Conservation (phyloP, 164 flowering plant species). For the Chloranthus sessilifolius region DNA sequence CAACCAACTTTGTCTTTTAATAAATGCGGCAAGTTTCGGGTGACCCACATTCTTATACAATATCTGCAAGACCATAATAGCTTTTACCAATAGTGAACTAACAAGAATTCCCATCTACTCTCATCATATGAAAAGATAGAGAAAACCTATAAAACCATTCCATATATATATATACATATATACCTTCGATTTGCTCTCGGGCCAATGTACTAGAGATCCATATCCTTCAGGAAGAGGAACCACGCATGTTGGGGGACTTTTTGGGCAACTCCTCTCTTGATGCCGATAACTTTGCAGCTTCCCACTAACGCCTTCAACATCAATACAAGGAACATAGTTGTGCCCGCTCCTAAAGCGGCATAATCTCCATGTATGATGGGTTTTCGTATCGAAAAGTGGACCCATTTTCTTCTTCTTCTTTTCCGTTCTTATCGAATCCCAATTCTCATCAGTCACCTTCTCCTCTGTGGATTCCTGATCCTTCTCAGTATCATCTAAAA, state of each 20-base stretch:
- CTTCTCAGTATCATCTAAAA: conserved; percentile 14
- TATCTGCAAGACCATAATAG: conserved; percentile 40
- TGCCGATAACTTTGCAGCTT: conserved; percentile 67
- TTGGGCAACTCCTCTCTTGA: conserved; percentile 86
- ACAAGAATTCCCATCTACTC: background rate
- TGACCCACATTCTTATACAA: conserved; percentile 74
- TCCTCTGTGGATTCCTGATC: conserved; percentile 26
- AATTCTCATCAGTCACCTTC: conserved; percentile 32
- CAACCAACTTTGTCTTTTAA: conserved; percentile 63
- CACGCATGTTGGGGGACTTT: conserved; percentile 62
- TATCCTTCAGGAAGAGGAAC: conserved; percentile 83
- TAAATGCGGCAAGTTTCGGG: conserved; percentile 73
- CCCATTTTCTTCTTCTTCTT: conserved; percentile 51
- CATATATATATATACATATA: conserved; percentile 27
- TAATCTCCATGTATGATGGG: conserved; percentile 66
- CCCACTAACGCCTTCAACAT: conserved; percentile 43
- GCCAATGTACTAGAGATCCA: conserved; percentile 63
- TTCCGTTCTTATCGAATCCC: conserved; percentile 15
- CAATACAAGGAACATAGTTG: conserved; percentile 89
- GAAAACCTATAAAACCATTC: background rate
- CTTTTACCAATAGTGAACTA: background rate
- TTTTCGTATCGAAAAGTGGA: conserved; percentile 69
- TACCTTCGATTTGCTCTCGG: conserved; percentile 84
- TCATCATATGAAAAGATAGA: background rate
- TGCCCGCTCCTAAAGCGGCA: conserved; percentile 79